Percentiles rank a stretch among this genome's conserved stretches.
phyloP scores from a whole-genome alignment of 2,329 filamentous ascomycete genomes.

The Epicoccum sorghinum region DNA sequence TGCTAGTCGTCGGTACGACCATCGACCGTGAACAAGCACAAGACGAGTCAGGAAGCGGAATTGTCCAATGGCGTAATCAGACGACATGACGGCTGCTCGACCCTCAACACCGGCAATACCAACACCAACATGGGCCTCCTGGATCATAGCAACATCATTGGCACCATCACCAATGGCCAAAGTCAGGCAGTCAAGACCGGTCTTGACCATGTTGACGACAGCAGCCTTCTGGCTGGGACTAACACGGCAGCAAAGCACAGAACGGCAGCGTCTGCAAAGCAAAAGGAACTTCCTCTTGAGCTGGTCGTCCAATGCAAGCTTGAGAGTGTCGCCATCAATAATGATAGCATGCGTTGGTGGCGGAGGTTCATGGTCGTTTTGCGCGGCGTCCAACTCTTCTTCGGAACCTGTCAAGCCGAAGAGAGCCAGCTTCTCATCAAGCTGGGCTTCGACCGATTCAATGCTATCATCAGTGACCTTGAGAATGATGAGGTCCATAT shows the following conservation, averaged over 20 bases:
- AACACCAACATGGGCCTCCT: conserved; percentile 86
- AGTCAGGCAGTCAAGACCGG: conserved; percentile 93
- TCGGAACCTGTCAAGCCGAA: conserved; percentile 86
- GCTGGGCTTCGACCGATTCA: conserved; percentile 67
- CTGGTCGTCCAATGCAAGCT: conserved; percentile 80
- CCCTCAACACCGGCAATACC: conserved; percentile 89
- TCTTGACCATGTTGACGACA: conserved; percentile 96
- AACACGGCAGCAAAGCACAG: conserved; percentile 95
- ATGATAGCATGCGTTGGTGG: conserved; percentile 88
- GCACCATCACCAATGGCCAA: conserved; percentile 88
- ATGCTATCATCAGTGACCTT: conserved; percentile 79
- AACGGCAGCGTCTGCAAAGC: conserved; percentile 95
- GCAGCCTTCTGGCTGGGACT: conserved; percentile 96
- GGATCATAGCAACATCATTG: conserved; percentile 94
- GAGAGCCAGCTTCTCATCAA: conserved; percentile 73
- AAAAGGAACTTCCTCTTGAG: conserved; percentile 92
- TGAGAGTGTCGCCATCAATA: conserved; percentile 92
- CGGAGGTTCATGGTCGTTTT: conserved; percentile 83
- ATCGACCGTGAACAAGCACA: conserved; percentile 80
- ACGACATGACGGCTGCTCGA: conserved; percentile 81
- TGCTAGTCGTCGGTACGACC: conserved; percentile 92
- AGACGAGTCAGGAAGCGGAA: conserved; percentile 84
- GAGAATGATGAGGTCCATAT: conserved; percentile 94
- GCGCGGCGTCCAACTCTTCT: conserved; percentile 79
- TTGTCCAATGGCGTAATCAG: conserved; percentile 87